Evolutionary conservation across 495 filamentous ascomycete genomes (phyloP).

Genomic region (Annulohypoxylon nitens): DNA sequence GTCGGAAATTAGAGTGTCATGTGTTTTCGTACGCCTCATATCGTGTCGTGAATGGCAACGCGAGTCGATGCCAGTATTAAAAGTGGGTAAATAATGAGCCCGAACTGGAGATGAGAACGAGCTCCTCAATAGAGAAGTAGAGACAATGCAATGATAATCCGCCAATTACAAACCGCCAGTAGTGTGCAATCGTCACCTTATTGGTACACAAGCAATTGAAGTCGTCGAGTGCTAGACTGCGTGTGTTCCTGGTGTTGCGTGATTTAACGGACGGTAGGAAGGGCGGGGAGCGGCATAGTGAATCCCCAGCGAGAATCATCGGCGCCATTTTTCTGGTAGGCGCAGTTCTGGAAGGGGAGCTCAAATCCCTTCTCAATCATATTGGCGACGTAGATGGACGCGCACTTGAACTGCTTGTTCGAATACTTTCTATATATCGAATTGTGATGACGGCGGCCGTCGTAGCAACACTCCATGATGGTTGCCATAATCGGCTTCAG

Average conservation of each 20-base stretch:
- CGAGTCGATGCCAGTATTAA: slow-evolving; percentile 37
- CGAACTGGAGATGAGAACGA: slow-evolving; percentile 7
- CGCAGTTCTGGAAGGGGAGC: slow-evolving; percentile 51
- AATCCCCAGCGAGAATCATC: slow-evolving; percentile 28
- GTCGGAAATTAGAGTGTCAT: slow-evolving; percentile 35
- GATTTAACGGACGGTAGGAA: slow-evolving; percentile 53
- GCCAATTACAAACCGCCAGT: background rate
- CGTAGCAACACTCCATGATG: slow-evolving; percentile 88
- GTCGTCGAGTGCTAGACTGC: slow-evolving; percentile 1
- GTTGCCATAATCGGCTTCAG: slow-evolving; percentile 79
- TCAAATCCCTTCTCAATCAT: slow-evolving; percentile 72
- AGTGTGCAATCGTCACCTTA: background rate
- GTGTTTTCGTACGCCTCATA: slow-evolving; percentile 32
- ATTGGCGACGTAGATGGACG: slow-evolving; percentile 80
- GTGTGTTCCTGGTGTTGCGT: background rate
- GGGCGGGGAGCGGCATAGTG: slow-evolving; percentile 53
- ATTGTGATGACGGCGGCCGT: slow-evolving; percentile 81
- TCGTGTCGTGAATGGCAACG: slow-evolving; percentile 33
- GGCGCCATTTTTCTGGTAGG: slow-evolving; percentile 7
- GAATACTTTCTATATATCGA: slow-evolving; percentile 94
- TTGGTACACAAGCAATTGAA: background rate
- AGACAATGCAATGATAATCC: slow-evolving; percentile 8
- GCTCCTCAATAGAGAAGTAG: slow-evolving; percentile 19
- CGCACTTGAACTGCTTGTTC: slow-evolving; percentile 83
- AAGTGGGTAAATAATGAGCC: slow-evolving; percentile 27